Base-by-base conservation (phyloP, 2,329 filamentous ascomycete species). In the Talaromyces rugulosus region DNA sequence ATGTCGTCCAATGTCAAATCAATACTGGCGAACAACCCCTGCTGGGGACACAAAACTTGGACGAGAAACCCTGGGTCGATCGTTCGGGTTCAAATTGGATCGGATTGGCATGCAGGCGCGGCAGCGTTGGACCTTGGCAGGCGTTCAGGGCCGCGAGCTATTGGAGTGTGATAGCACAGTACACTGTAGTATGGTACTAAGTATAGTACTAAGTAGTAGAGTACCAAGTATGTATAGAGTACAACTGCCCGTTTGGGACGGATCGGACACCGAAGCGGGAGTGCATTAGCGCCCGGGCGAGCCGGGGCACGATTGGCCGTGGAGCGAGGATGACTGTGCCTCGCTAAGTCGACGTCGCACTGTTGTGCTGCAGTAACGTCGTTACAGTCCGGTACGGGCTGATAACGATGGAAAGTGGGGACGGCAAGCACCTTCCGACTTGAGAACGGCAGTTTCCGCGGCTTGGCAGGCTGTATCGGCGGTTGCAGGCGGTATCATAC, bases 191-290 rank as follows among this genome's bases (percentile, higher is more conserved):
- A n/a, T n/a, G n/a, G n/a, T n/a, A n/a, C n/a, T n/a, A n/a, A n/a
- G n/a, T n/a, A n/a, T n/a, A n/a, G n/a, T n/a, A n/a, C n/a, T n/a
- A n/a, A n/a, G n/a, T n/a, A n/a, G n/a, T 23, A 2, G 23, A 23
- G 23, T 1, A 23, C 23, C 23, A 23, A 34, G 8, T 1, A 16
- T 5, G 12, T 14, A 40, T 16, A n/a, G 36, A 56, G 16, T 36
- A 5, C 55, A 44, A 56, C 55, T 36, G n/a, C 27, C 31, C 44
- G 44, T 47, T 47, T 47, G 18, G 44, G 44, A 27, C 44, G 44
- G 36, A 56, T 56, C 55, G 55, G 55, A 56, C 33, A 56, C 34
- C 55, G 55, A 42, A 27, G 33, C 33, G 55, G 50, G 12, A n/a
- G 27, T 53, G 50, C 50, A 31, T 18, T 53, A 53, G 50, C 30